Evolutionary conservation across 2,329 filamentous ascomycete genomes (phyloP), one percentile per base, ranked within the genome.

Genomic region (Rasamsonia emersonii): DNA sequence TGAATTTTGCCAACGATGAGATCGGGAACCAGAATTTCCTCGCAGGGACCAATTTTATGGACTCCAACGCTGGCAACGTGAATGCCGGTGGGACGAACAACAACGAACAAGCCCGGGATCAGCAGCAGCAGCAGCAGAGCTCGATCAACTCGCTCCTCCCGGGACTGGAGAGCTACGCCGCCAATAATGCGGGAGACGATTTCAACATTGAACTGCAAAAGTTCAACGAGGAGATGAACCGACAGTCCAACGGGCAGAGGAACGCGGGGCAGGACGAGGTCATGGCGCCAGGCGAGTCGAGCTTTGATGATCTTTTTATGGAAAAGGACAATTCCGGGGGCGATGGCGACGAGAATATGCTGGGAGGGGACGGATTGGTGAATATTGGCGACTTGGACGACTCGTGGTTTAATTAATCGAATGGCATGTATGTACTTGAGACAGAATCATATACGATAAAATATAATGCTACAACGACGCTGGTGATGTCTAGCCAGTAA

Each of bases 261-360:
- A 41, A 44, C 9, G 47, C 39, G 9, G 47, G 43, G 11, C 47
- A 45, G 15, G 56, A 56, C 8, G 51, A 58, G 40, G 43, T 56
- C 15, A 57, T 62, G 44, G 54, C 45, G 2, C 58, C 54, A 5
- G 59, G 56, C 9, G 56, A 61, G 40, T 65, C 62, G 11, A 63
- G 54, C 37, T 66, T 67, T 35, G 63, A 66, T 33, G 58, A 64
- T 32, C 36, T 63, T n/a, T 61, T 64, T 36, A 51, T 62, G 44
- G 61, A 61, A 15, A 56, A 44, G 16, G 59, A 58, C 3, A 54
- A 56, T 35, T 44, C 58, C 24, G 58, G 47, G 6, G 52, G 47
- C 2, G 54, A 52, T 4, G 50, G 50, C 2, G 53, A 58, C 29
- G 43, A 54, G 14, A 47, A 43, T 36, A 34, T 61, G 39, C 37